Evolutionary conservation across 2,329 filamentous ascomycete species (phyloP).

Genomic region (Colletotrichum orbiculare): DNA sequence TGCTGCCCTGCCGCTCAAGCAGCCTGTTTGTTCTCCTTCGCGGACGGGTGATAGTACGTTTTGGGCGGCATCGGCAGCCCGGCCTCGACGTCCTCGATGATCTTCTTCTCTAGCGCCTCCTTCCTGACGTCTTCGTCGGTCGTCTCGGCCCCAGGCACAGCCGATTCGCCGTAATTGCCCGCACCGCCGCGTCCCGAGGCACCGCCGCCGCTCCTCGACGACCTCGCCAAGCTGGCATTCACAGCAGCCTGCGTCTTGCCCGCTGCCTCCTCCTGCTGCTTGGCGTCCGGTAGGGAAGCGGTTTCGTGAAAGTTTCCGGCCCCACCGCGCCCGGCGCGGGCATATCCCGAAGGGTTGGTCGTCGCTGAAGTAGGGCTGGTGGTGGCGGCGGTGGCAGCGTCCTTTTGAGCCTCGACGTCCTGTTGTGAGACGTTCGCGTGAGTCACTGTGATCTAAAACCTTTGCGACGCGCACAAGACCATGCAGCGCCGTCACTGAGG

Average conservation of each 20-base stretch:
- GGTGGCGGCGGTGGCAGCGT: constrained; percentile 40
- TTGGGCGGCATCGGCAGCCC: constrained; percentile 59
- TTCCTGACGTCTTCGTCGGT: constrained; percentile 44
- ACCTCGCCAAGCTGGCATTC: constrained; percentile 42
- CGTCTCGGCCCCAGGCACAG: constrained; percentile 40
- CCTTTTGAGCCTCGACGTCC: constrained; percentile 49
- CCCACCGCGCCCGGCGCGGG: constrained; percentile 66
- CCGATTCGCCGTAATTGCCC: constrained; percentile 59
- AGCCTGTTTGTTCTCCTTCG: constrained; percentile 40
- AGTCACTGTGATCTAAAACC: neutral
- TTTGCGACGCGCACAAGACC: neutral
- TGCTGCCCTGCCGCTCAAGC: constrained; percentile 5
- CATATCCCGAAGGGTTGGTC: constrained; percentile 43
- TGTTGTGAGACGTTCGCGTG: constrained; percentile 21
- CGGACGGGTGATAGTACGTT: constrained; percentile 49
- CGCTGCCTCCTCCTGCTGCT: constrained; percentile 48
- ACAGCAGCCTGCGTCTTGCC: constrained; percentile 49
- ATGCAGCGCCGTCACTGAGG: neutral
- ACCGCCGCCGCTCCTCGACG: constrained; percentile 30
- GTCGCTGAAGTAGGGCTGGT: constrained; percentile 39
- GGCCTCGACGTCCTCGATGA: constrained; percentile 58
- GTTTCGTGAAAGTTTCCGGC: constrained; percentile 68
- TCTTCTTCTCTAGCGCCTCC: constrained; percentile 55
- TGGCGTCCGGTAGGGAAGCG: constrained; percentile 45
- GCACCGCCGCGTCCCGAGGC: constrained; percentile 66